These are phyloP conservation scores for Trichoderma breve DNA, from an alignment of 2,329 filamentous ascomycete species.

Conservation along the genomic window DNA sequence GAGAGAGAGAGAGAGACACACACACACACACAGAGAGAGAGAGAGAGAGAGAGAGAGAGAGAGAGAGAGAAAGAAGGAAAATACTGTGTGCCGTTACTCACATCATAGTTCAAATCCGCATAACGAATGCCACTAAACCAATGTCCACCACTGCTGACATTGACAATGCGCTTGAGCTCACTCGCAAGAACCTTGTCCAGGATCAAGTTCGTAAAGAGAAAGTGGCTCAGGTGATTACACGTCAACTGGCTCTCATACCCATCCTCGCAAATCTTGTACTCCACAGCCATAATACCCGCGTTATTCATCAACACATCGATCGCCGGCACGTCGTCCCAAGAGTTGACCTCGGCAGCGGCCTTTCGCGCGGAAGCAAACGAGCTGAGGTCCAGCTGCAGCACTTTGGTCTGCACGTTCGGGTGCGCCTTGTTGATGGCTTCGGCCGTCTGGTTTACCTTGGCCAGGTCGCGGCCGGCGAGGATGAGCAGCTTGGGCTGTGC, in stretches of 20 bases:
- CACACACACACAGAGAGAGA: no score
- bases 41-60: no score
- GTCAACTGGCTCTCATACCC: slow-evolving; percentile 45
- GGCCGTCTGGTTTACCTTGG: slow-evolving; percentile 41
- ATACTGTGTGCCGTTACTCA: slow-evolving; percentile 17
- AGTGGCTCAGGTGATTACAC: slow-evolving; percentile 47
- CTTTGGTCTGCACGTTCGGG: slow-evolving; percentile 33
- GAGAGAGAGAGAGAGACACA: no score
- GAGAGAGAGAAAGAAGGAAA: no score
- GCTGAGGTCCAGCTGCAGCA: slow-evolving; percentile 39
- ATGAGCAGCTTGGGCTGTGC: slow-evolving; percentile 43
- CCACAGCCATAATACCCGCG: slow-evolving; percentile 41
- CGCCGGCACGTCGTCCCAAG: slow-evolving; percentile 26
- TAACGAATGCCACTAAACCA: slow-evolving; percentile 32
- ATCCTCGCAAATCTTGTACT: slow-evolving; percentile 35
- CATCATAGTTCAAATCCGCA: slow-evolving; percentile 34
- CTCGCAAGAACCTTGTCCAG: slow-evolving; percentile 42
- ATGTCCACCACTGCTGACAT: slow-evolving; percentile 38
- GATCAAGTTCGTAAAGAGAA: slow-evolving; percentile 45
- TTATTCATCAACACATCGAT: slow-evolving; percentile 45
- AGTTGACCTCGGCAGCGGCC: slow-evolving; percentile 36
- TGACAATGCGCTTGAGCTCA: slow-evolving; percentile 39
- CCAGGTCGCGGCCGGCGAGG: slow-evolving; percentile 43
- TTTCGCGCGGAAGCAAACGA: slow-evolving; percentile 37
- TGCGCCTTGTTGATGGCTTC: slow-evolving; percentile 34